phyloP scores from a whole-genome alignment of 2,329 filamentous ascomycete genomes.

The Talaromyces rugulosus region DNA sequence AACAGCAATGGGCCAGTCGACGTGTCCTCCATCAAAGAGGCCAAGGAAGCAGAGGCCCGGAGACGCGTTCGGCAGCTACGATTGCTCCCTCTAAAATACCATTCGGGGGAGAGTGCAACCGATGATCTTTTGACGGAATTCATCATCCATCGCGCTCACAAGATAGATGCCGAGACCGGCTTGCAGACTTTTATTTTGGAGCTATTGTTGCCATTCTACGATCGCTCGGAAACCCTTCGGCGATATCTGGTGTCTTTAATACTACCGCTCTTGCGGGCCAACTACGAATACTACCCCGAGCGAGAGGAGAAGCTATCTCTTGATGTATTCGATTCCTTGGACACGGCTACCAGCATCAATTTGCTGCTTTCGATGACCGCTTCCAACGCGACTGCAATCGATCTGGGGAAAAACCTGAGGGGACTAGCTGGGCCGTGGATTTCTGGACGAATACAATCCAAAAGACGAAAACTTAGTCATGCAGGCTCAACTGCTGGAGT shows the following conservation, averaged over 20 bases:
- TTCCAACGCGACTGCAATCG: conserved; percentile 29
- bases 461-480: conserved; percentile 48
- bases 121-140: conserved; percentile 49
- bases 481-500: conserved; percentile 24
- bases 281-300: conserved; percentile 61
- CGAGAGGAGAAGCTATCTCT: conserved; percentile 43
- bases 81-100: conserved; percentile 46
- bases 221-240: conserved; percentile 48
- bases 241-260: conserved; percentile 59
- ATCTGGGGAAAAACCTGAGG: conserved; percentile 52
- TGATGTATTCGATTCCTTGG: conserved; percentile 49
- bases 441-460: conserved; percentile 52
- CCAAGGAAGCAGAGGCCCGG: conserved; percentile 48
- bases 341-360: conserved; percentile 50
- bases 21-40: conserved; percentile 41
- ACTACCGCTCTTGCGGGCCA: conserved; percentile 55
- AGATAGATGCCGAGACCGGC: conserved; percentile 57
- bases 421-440: conserved; percentile 61
- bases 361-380: conserved; percentile 47
- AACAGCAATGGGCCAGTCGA: conserved; percentile 38
- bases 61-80: conserved; percentile 50
- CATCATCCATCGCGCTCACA: conserved; percentile 56
- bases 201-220: conserved; percentile 56
- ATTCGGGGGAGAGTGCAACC: conserved; percentile 41
- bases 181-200: conserved; percentile 53